Conservation (phyloP, 345 rosid genomes). For the Theobroma cacao region DNA sequence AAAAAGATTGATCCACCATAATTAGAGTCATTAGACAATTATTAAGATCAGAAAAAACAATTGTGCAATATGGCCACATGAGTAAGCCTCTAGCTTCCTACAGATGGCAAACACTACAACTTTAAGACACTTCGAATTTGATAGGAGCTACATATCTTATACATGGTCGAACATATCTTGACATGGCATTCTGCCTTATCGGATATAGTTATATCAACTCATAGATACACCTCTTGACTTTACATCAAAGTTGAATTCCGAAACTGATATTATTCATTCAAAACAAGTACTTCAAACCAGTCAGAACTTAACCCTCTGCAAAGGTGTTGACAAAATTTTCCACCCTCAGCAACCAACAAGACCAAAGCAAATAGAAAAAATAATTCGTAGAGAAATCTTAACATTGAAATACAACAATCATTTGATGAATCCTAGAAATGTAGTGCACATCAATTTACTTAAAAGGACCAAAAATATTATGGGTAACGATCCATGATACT, state of each 20-base stretch:
- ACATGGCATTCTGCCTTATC: neutral
- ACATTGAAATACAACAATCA: neutral
- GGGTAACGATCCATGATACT: neutral
- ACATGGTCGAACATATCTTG: neutral
- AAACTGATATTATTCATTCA: neutral
- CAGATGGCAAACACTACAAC: no score
- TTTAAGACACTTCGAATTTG: no score
- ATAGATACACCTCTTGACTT: neutral
- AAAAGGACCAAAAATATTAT: neutral
- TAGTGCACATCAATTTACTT: neutral
- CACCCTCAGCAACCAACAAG: neutral
- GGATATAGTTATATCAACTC: neutral
- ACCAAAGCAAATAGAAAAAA: neutral
- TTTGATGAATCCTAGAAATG: neutral
- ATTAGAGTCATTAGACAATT: no score
- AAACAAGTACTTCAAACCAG: neutral
- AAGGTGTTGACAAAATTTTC: neutral
- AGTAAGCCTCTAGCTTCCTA: no score
- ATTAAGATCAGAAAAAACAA: no score
- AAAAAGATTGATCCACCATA: no score
- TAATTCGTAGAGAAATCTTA: neutral
- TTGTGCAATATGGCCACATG: no score
- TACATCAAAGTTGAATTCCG: conserved; percentile 1
- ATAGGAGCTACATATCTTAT: no score
- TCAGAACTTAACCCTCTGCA: neutral